Percentiles rank a stretch among this genome's conserved stretches.
Evolutionary conservation across 2,329 filamentous ascomycete genomes (phyloP).

Genomic region (Aureobasidium sp.): DNA sequence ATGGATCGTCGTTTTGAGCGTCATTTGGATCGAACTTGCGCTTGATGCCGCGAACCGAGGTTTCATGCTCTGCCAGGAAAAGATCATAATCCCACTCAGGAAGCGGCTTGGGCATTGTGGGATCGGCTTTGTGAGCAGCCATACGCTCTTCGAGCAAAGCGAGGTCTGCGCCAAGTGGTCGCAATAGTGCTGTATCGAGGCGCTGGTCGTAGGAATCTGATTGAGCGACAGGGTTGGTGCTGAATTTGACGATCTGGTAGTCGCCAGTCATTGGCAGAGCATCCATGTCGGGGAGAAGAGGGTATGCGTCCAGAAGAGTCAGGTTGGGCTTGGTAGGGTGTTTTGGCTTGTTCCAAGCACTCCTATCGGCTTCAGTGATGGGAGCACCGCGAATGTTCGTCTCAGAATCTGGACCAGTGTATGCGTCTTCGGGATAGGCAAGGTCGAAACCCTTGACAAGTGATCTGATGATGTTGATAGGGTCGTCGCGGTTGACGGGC

Average conservation of each 20-base stretch:
- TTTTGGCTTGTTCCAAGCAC: constrained; percentile 53
- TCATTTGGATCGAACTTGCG: constrained; percentile 49
- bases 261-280: constrained; percentile 52
- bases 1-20: constrained; percentile 46
- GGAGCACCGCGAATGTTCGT: constrained; percentile 48
- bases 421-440: constrained; percentile 55
- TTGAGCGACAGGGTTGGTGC: constrained; percentile 48
- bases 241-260: constrained; percentile 56
- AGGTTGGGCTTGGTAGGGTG: constrained; percentile 53
- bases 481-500: constrained; percentile 47
- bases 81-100: constrained; percentile 54
- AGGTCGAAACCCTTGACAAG: constrained; percentile 59
- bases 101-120: constrained; percentile 44
- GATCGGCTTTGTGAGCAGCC: constrained; percentile 43
- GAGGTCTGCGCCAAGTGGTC: constrained; percentile 43
- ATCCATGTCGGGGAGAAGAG: constrained; percentile 54
- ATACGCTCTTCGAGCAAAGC: constrained; percentile 41
- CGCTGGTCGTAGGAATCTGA: constrained; percentile 49
- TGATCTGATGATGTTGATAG: constrained; percentile 52
- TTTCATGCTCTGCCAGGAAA: constrained; percentile 47
- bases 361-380: constrained; percentile 46
- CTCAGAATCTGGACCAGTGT: constrained; percentile 59
- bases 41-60: constrained; percentile 45
- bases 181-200: constrained; percentile 52
- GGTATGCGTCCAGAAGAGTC: constrained; percentile 53